Conservation (phyloP, 108 stramenopile genomes). For the Stephanodiscus minutulus region DNA sequence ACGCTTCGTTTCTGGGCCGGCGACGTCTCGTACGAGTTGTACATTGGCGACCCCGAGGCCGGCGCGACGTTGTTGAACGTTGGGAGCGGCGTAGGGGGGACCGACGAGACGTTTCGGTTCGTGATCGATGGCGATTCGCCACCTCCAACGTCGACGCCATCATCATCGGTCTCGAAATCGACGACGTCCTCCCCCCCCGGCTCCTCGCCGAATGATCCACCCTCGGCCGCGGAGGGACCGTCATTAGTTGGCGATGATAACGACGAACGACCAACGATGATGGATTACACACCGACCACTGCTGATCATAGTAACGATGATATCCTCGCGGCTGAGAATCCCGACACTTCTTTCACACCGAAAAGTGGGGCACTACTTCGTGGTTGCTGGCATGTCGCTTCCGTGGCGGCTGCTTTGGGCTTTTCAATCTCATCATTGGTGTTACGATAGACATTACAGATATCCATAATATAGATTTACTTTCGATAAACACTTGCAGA, state of each 20-base stretch:
- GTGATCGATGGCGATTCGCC: not conserved
- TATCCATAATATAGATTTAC: no score
- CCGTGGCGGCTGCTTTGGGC: not conserved
- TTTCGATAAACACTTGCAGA: no score
- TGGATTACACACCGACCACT: no score
- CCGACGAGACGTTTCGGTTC: not conserved
- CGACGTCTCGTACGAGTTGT: not conserved
- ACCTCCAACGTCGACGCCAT: not conserved
- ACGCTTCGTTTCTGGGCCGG: not conserved
- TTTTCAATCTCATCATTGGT: not conserved
- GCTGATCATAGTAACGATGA: not conserved
- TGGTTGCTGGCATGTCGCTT: not conserved
- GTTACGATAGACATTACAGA: not conserved
- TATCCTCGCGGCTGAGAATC: not conserved
- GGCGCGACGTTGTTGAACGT: not conserved
- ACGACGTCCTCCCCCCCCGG: not conserved
- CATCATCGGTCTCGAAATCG: not conserved
- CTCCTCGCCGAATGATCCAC: not conserved
- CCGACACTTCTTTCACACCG: not conserved
- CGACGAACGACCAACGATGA: no score
- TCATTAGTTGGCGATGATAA: not conserved
- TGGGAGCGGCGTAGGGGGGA: not conserved
- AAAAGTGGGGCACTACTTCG: not conserved
- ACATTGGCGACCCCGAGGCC: not conserved
- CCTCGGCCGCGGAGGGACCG: not conserved